phyloP scores from a whole-genome alignment of 305 asterid genomes.

The Salvia sclarea region DNA sequence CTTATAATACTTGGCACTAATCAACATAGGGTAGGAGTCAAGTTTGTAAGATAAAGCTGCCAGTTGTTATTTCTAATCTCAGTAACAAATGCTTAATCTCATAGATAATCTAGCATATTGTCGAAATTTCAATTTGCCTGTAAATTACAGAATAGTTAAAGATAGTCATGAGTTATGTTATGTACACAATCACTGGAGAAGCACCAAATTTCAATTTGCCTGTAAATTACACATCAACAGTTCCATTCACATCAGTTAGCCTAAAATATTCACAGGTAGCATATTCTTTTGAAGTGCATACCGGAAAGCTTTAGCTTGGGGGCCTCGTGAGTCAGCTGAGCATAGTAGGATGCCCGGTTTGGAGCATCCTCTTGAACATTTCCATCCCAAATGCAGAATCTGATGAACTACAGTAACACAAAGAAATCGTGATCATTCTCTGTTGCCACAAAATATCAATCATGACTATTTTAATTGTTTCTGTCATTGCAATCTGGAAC shows the following conservation, averaged over 20 bases:
- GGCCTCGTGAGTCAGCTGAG: constrained; percentile 59
- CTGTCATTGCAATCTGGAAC: neutral
- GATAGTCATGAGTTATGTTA: too few relatives aligned
- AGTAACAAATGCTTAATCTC: too few relatives aligned
- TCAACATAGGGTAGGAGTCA: too few relatives aligned
- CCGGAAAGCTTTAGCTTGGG: constrained; percentile 19
- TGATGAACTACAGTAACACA: constrained; percentile 65
- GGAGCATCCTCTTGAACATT: constrained; percentile 95
- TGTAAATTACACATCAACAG: constrained; percentile 29
- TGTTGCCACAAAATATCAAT: constrained; percentile 17
- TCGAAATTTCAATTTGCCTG: constrained; percentile 20
- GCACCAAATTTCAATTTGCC: constrained; percentile 18
- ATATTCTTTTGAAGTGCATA: constrained; percentile 22
- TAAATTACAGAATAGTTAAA: constrained; percentile 31
- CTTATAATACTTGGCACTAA: too few relatives aligned
- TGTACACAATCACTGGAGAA: too few relatives aligned
- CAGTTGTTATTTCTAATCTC: too few relatives aligned
- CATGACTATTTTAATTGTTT: constrained; percentile 1
- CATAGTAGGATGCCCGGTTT: constrained; percentile 90
- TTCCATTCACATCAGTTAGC: constrained; percentile 23
- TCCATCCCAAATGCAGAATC: constrained; percentile 97
- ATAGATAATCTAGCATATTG: too few relatives aligned
- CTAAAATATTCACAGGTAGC: constrained; percentile 38
- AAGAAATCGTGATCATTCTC: constrained; percentile 31
- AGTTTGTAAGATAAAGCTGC: too few relatives aligned